Base-by-base conservation (phyloP, 352 stramenopile genomes). In the Pythium volutum region DNA sequence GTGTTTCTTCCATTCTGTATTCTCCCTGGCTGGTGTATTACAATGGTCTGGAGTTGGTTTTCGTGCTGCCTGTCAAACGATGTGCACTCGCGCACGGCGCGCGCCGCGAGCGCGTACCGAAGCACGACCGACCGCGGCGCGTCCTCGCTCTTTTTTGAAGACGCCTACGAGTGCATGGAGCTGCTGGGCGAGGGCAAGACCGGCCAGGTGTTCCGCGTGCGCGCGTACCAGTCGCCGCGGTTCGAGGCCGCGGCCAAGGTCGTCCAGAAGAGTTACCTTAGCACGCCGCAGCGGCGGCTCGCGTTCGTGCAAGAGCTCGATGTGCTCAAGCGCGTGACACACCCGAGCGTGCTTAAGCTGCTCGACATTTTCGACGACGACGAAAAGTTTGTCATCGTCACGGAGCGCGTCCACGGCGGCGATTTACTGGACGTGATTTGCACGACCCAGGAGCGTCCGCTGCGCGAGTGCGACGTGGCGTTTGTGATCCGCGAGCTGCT, bases 141-240 rank as follows among this genome's bases (percentile, higher is more conserved):
- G 22, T 20, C 59, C n/a, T 60, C 43, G 46, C 60, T 67, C 36
- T 67, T 48, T 27, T 81, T 89, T 18, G 79, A 90, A 39, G 68
- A 77, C 20, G 69, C 76, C 14, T 94, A 93, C 73, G 81, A 92
- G 58, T 70, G 77, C 36, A 58, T 86, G 59, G 72, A 89, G 48
- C 67, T 87, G 47, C 71, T 94, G 41, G 85, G 85, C 36, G 77
- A 90, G 41, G 85, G 85, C 62, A 93, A 94, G 69, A 94, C 83
- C 2, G 81, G 76, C 14, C 71, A 79, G 48, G 85, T 94, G 58
- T 88, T 79, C 43, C 71, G 79, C 33, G 83, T 77, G 38, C 75
- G 72, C 52, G 69, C 75, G 39, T 72, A 69, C 46, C 66, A 59
- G 49, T 59, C 65, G 33, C 59, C 73, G 41, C 69, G 67, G 47